phyloP scores from a whole-genome alignment of 495 filamentous ascomycete genomes.

The Amorphotheca resinae region DNA sequence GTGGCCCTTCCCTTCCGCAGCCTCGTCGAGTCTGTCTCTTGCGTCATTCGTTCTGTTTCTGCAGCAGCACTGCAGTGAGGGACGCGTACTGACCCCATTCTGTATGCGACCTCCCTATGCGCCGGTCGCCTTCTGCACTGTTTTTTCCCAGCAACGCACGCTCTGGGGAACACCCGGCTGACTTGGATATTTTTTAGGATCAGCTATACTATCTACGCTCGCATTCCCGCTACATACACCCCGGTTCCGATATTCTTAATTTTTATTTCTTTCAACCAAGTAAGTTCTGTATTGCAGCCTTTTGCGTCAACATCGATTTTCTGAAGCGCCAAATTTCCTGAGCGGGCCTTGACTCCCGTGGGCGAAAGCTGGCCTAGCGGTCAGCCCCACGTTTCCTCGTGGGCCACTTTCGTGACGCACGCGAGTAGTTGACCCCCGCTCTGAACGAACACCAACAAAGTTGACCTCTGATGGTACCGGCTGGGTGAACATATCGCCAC shows the following conservation, averaged over 20 bases:
- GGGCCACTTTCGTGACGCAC: conserved; percentile 10
- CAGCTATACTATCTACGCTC: too few species aligned
- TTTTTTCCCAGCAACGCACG: not conserved
- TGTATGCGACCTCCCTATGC: conserved; percentile 17
- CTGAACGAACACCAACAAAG: too few species aligned
- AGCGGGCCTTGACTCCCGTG: not conserved
- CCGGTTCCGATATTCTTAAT: too few species aligned
- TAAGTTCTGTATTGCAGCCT: too few species aligned
- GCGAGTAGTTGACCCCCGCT: conserved; percentile 7
- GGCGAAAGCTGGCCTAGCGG: conserved; percentile 4
- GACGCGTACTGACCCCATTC: conserved; percentile 1
- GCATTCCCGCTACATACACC: too few species aligned
- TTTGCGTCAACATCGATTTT: too few species aligned
- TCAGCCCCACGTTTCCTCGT: conserved; percentile 12
- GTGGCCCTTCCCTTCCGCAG: conserved; percentile 13
- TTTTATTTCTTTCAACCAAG: too few species aligned
- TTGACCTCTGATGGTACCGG: too few species aligned
- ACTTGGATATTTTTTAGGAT: not conserved
- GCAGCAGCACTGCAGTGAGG: conserved; percentile 6
- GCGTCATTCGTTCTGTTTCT: conserved; percentile 10
- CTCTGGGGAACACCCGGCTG: not conserved
- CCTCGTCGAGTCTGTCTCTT: conserved; percentile 9
- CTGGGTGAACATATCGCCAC: too few species aligned
- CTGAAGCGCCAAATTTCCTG: too few species aligned
- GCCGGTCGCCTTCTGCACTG: conserved; percentile 3